Evolutionary conservation across 2,329 filamentous ascomycete species (phyloP), one percentile per base, ranked within the genome.

Genomic region (Aspergillus fijiensis): DNA sequence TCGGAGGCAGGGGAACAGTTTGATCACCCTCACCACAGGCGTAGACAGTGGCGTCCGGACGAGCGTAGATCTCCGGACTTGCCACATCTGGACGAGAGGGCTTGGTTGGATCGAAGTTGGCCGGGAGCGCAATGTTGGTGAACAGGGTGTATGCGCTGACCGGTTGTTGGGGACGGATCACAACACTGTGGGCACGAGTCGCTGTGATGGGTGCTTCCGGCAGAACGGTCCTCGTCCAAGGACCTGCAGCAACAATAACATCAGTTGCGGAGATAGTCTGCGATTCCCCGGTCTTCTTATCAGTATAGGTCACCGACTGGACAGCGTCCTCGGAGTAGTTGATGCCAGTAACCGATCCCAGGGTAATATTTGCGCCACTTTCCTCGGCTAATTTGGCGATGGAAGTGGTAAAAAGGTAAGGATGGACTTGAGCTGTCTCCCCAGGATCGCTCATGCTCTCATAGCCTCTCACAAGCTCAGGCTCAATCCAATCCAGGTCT

Each of bases 381-480:
- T 90, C 85, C 58, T 84, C 79, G 0, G 94, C 92, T 12, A 97
- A 82, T 48, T 86, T 80, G 4, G 90, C 91, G 76, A 98, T 96
- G 16, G 87, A 83, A 0, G 86, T 94, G 0, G 95, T 98, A 72
- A 99, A 98, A 49, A 92, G 87, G 63, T 89, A 90, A 0, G 95
- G 95, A 70, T 99, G 94, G 2, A 98, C 94, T 76, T 99, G 95
- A 0, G 95, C 91, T 1, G 95, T 98, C 62, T 92, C 90, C 1
- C 83, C 84, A 0, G 87, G 85, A 2, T 86, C 88, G 2, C 91
- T 92, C 92, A 98, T 97, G 71, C 89, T 87, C 35, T 91, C 86
- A 76, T 96, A 98, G 21, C 82, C 81, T 56, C 80, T 79, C 23
- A 96, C 78, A 2, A 87, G 79, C 4, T 88, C 85, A 1, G 83